Evolutionary conservation across 2,329 filamentous ascomycete genomes (phyloP), one percentile per base, ranked within the genome.

Genomic region (Ceratocystiopsis sp.): DNA sequence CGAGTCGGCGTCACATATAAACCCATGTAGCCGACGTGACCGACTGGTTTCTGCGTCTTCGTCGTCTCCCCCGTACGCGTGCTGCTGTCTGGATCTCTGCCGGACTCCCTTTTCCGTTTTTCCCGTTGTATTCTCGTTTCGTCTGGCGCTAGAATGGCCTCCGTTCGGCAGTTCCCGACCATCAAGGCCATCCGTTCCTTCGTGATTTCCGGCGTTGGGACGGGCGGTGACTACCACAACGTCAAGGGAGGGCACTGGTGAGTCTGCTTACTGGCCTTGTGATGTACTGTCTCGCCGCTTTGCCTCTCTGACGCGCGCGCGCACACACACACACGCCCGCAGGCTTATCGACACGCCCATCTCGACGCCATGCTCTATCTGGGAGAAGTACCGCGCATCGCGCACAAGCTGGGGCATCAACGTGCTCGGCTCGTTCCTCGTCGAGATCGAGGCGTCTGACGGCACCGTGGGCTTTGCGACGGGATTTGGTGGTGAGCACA

Each of bases 381-480:
- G 87, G 73, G 83, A 91, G 50, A 68, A 87, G 53, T 95, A 93
- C 62, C 78, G 86, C 51, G 75, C 79, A 48, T 94, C 86, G 35
- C 73, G 87, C 53, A 94, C 86, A 13, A 86, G 79, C 59, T 95
- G 85, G 84, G 87, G 87, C 35, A 95, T 95, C 69, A 95, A 95
- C 54, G 86, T 94, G 9, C 66, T 95, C 21, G 87, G 87, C 2
- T 93, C 86, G 0, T 93, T 95, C 63, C 81, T 86, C 53, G 73
- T 95, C 9, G 86, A 94, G 62, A 77, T 95, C 44, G 84, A 93
- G 61, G 82, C 83, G 15, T 79, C 74, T 9, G 85, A 95, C 66
- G 87, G 87, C 50, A 91, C 84, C n/a, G 82, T 89, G 52, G 87
- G 87, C 35, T 91, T 94, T 58, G 87, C 87, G 3, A 95, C 87